A percentile compares a stretch with the other conserved stretches of the same genome.
phyloP scores from a whole-genome alignment of 192 early-diverging fungal species.

The Backusella tarrabulga region DNA sequence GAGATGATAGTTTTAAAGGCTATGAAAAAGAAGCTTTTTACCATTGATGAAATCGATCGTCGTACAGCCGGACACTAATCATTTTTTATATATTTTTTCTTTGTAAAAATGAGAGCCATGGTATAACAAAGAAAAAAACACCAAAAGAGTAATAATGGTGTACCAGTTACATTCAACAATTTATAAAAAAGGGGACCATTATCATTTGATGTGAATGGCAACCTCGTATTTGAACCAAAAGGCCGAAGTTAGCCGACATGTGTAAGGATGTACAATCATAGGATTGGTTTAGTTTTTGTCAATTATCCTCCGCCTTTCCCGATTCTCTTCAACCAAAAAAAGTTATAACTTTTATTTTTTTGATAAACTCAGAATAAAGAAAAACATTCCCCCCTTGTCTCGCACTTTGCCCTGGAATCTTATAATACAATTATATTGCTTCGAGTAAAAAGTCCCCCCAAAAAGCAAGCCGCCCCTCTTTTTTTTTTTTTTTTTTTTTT shows the following conservation, averaged over 20 bases:
- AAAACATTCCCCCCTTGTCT: background rate
- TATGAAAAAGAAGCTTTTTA: background rate
- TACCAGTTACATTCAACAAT: background rate
- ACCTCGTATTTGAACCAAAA: background rate
- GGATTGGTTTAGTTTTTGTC: conserved; percentile 17
- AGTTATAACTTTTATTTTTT: background rate
- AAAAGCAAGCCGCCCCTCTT: background rate
- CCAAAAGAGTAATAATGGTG: background rate
- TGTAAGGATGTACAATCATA: background rate
- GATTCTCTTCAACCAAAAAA: background rate
- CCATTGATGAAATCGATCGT: background rate
- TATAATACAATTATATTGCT: background rate
- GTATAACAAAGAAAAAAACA: background rate
- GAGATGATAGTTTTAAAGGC: background rate
- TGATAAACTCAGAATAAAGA: background rate
- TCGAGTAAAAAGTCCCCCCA: background rate
- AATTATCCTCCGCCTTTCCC: conserved; percentile 2
- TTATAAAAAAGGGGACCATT: background rate
- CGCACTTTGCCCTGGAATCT: background rate
- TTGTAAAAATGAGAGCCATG: too few species aligned
- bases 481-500: background rate
- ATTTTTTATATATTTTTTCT: background rate
- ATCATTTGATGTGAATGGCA: background rate
- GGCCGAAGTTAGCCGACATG: background rate
- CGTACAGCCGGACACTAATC: background rate